These are phyloP conservation scores for Juglanconis oblonga DNA, from an alignment of 2,329 filamentous ascomycete genomes.

Conservation along the genomic window DNA sequence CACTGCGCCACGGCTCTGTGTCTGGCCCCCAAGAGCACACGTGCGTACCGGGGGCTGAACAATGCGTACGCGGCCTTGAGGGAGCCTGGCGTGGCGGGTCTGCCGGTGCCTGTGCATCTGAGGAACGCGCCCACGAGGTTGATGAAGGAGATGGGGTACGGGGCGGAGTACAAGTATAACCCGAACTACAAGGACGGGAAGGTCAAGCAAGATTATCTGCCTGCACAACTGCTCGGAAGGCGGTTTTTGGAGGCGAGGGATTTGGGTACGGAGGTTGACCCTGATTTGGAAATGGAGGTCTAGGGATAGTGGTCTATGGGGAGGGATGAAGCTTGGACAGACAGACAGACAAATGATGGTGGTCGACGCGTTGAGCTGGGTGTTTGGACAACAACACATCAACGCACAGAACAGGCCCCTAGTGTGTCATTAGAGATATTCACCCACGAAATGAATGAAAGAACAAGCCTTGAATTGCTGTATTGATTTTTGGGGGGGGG, in stretches of 20 bases:
- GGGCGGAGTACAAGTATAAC: conserved; percentile 93
- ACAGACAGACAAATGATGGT: too few relatives aligned
- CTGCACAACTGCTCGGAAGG: conserved; percentile 67
- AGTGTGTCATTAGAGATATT: too few relatives aligned
- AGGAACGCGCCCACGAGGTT: conserved; percentile 87
- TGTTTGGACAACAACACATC: too few relatives aligned
- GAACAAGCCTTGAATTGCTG: too few relatives aligned
- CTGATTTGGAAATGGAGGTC: conserved; percentile 51
- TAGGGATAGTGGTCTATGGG: conserved; percentile 14
- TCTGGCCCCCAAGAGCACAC: conserved; percentile 79
- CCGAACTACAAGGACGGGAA: conserved; percentile 81
- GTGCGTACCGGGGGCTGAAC: conserved; percentile 78
- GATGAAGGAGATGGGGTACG: conserved; percentile 91
- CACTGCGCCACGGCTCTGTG: conserved; percentile 82
- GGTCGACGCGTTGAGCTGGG: too few relatives aligned
- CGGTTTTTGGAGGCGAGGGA: conserved; percentile 77
- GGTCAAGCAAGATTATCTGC: conserved; percentile 88
- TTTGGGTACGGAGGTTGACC: conserved; percentile 75
- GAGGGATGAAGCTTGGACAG: too few relatives aligned
- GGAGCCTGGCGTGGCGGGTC: conserved; percentile 77
- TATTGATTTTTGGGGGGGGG: too few relatives aligned
- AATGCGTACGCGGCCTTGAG: conserved; percentile 75
- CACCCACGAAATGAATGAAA: too few relatives aligned
- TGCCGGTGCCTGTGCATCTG: conserved; percentile 84
- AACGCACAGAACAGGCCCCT: too few relatives aligned